Evolutionary conservation across 768 basidiomycete genomes (phyloP), one percentile per base, ranked within the genome.

Genomic region (Mycena haematopus): DNA sequence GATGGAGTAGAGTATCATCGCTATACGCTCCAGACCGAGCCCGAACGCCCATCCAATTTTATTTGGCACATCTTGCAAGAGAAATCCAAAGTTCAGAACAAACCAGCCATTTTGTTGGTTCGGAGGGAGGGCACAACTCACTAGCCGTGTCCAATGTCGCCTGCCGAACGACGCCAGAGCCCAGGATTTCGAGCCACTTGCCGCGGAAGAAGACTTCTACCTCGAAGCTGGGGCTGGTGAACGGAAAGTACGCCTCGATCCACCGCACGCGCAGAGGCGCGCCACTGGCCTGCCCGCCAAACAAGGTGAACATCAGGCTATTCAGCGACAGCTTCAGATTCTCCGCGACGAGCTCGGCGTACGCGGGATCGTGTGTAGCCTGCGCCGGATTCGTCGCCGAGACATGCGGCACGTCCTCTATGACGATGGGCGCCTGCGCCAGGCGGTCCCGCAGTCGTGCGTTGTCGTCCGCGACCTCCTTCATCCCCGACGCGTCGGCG

Each of bases 11-110:
- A 99, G 86, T 63, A 99, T 87, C 97, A 99, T 99, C 17, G 96
- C 95, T 66, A 99, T 96, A 33, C 97, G 87, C 72, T 99, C 97
- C 46, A 99, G 83, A 5, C 97, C 97, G 55, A 99, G 88, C 25
- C 97, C 97, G 71, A 98, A 99, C 0, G 97, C 97, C 96, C 97
- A 99, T 27, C 95, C 94, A 68, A 94, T 86, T 72, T 96, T 96
- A 71, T 92, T 78, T 1, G 83, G 78, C 2, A 96, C 86, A 64
- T 84, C 96, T 92, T 67, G 6, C 24, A 19, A 60, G 24, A 14
- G 38, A 35, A 27, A 53, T 45, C n/a, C 21, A 72, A 62, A 29
- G 58, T 60, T 46, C 24, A 50, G 27, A 42, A 9, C 52, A 42
- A 13, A 59, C 17, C 2, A 22, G 11, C 35, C 27, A 55, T 84